Percentiles rank a stretch among this genome's conserved stretches.
Conservation (phyloP, 176 grass and related monocot species). For the Chrysopogon serrulatus region DNA sequence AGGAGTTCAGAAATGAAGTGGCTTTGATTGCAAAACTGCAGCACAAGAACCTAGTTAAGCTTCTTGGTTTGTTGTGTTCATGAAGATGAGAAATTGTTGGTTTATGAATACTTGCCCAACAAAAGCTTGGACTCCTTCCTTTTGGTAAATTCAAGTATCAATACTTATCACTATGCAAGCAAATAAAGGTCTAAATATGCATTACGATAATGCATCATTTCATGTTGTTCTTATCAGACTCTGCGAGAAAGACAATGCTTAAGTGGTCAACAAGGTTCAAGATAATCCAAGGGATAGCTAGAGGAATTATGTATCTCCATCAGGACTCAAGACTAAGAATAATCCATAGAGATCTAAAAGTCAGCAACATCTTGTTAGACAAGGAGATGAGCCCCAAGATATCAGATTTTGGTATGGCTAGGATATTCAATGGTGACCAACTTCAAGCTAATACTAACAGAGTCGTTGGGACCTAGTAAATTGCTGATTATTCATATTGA, state of each 20-base stretch:
- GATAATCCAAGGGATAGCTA: too few relatives aligned
- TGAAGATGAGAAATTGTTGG: background rate
- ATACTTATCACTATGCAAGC: too few relatives aligned
- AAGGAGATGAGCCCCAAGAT: slow-evolving; percentile 38
- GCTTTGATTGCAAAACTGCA: background rate
- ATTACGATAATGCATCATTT: background rate
- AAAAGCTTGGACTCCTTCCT: background rate
- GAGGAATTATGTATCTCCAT: too few relatives aligned
- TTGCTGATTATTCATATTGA: background rate
- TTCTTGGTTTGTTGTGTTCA: background rate
- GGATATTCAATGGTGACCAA: slow-evolving; percentile 28
- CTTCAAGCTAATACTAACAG: slow-evolving; percentile 26
- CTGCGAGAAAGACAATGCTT: background rate
- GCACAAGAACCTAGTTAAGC: slow-evolving; percentile 18
- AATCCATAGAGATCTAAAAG: too few relatives aligned
- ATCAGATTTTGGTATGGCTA: slow-evolving; percentile 63
- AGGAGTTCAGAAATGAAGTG: slow-evolving; percentile 15
- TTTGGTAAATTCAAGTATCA: slow-evolving; percentile 25
- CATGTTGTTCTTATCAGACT: slow-evolving; percentile 6
- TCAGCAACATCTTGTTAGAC: slow-evolving; percentile 49
- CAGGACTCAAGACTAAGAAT: too few relatives aligned
- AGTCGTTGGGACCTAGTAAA: slow-evolving; percentile 50
- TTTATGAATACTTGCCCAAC: too few relatives aligned
- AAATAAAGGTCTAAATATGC: too few relatives aligned
- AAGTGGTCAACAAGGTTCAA: slow-evolving; percentile 31